A percentile compares a stretch with the other conserved stretches of the same genome.
These are phyloP conservation scores for Fusarium torulosum DNA, from an alignment of 2,329 filamentous ascomycete species.

Conservation along the genomic window DNA sequence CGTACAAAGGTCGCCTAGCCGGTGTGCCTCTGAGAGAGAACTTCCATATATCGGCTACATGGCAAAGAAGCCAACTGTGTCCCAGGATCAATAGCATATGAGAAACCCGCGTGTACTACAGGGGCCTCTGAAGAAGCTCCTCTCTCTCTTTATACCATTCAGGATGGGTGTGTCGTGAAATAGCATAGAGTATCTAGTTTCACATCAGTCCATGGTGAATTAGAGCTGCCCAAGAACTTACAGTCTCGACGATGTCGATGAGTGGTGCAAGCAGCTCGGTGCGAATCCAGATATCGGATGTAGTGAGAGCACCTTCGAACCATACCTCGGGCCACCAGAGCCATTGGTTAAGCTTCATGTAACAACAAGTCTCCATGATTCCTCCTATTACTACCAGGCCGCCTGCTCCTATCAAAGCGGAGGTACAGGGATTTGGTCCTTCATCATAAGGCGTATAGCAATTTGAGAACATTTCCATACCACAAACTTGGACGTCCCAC, in stretches of 20 bases:
- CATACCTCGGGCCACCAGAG: constrained; percentile 33
- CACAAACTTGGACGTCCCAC: constrained; percentile 36
- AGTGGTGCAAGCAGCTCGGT: constrained; percentile 42
- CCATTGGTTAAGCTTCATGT: constrained; percentile 10
- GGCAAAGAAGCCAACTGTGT: not conserved
- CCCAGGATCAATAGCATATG: constrained; percentile 10
- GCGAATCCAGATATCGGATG: constrained; percentile 26
- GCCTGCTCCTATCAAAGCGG: constrained; percentile 18
- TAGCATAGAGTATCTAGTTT: constrained; percentile 8
- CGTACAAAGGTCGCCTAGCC: not conserved
- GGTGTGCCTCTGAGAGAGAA: not conserved
- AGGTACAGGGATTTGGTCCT: constrained; percentile 5
- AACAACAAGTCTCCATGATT: constrained; percentile 17
- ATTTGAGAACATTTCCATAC: constrained; percentile 32
- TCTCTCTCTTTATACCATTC: constrained; percentile 18
- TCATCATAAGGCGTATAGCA: constrained; percentile 19
- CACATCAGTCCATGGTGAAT: not conserved
- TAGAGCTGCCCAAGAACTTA: not conserved
- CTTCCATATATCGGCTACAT: not conserved
- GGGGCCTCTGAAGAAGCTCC: constrained; percentile 8
- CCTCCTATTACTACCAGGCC: constrained; percentile 14
- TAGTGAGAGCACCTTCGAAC: constrained; percentile 32
- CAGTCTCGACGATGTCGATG: constrained; percentile 45
- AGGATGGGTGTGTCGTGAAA: not conserved
- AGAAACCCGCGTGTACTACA: constrained; percentile 19